Evolutionary conservation across 2,329 filamentous ascomycete genomes (phyloP), one percentile per base, ranked within the genome.

Genomic region (Colletotrichum noveboracense): DNA sequence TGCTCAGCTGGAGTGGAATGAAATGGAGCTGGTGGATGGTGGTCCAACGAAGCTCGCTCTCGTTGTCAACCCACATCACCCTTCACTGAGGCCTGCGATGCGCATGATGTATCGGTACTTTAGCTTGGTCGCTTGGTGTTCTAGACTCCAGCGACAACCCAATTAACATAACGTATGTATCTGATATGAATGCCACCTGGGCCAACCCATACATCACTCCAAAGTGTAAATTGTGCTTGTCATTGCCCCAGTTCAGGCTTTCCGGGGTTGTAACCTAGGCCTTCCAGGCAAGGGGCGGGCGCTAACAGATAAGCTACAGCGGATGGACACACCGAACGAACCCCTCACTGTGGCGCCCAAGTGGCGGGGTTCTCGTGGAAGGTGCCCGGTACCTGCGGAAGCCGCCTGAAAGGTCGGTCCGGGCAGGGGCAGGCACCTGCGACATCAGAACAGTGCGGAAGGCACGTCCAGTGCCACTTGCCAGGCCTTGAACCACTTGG

Each of bases 401-500:
- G 48, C 38, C 36, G 64, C 70, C 52, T 52, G 18, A 26, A 73
- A 56, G 21, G 65, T 67, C 10, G 16, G 58, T 62, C 28, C 36
- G 12, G 38, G 18, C 38, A n/a, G 38, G 38, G 6, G 14, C 43
- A 61, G 9, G 38, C 62, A 64, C 38, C 34, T 28, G 61, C 34
- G 34, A 64, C 34, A 36, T 12, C n/a, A n/a, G 30, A 36, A 38
- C n/a, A 38, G 38, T 48, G 21, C 43, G n/a, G 30, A 21, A 52
- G 43, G 43, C 36, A 26, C 30, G 8, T 36, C 12, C 65, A 52
- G 43, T 21, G 43, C 43, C 43, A 69, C 32, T 28, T 30, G 65
- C 67, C 56, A 70, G 60, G 69, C 62, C 73, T 67, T 72, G 73
- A 75, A 75, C 69, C 62, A 72, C 73, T 72, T 62, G 62, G 73